A percentile compares a stretch with the other conserved stretches of the same genome.
phyloP scores from a whole-genome alignment of 345 rosid genomes.

The Citrus trifoliata region DNA sequence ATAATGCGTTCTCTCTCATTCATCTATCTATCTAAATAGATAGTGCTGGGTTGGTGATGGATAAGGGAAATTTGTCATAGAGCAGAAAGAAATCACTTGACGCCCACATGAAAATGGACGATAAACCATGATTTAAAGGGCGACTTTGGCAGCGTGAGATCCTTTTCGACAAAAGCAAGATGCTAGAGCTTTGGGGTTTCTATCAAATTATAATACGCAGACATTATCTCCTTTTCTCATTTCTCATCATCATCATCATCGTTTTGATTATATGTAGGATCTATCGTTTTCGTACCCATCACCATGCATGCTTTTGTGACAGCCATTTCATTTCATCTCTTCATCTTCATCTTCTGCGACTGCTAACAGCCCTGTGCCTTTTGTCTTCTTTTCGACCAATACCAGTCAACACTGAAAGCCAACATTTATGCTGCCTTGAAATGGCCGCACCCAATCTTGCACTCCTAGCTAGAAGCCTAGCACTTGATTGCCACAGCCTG shows the following conservation, averaged over 20 bases:
- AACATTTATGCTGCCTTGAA: background rate
- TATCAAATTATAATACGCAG: background rate
- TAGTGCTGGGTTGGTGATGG: background rate
- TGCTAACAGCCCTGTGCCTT: background rate
- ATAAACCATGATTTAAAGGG: conserved; percentile 10
- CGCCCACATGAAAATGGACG: conserved; percentile 9
- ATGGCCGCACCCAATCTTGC: background rate
- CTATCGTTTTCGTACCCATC: background rate
- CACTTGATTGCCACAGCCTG: background rate
- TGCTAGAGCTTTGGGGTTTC: no score
- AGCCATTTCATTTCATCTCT: background rate
- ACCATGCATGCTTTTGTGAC: background rate
- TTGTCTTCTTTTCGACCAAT: background rate
- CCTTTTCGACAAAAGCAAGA: conserved; percentile 1
- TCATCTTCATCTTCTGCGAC: background rate
- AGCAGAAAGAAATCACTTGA: background rate
- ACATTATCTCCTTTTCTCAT: background rate
- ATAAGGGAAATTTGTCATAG: background rate
- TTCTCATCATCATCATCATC: background rate
- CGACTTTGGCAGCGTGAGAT: conserved; percentile 3
- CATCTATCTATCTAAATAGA: background rate
- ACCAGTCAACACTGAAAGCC: background rate
- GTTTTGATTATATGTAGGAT: background rate
- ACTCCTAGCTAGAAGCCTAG: background rate
- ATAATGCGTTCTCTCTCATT: background rate